phyloP scores from a whole-genome alignment of 768 basidiomycete genomes.

The Suillus plorans region DNA sequence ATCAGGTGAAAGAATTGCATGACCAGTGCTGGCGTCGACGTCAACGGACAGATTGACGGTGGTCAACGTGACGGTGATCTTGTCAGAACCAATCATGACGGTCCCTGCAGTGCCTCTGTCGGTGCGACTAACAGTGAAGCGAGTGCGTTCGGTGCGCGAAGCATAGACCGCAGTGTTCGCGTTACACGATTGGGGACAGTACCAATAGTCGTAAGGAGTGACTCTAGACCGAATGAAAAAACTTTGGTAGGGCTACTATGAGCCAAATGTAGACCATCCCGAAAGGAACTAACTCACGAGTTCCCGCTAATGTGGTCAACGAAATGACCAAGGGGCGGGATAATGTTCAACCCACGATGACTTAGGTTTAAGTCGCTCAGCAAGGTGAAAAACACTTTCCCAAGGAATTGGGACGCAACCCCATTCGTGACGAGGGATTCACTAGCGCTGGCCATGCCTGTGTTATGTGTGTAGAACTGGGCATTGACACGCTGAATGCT shows the following conservation, averaged over 20 bases:
- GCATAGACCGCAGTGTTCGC: no score
- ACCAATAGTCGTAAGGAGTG: no score
- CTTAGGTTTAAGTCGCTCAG: no score
- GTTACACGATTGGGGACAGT: no score
- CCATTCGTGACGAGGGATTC: background rate
- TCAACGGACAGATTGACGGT: background rate
- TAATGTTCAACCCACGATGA: background rate
- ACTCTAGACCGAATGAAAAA: no score
- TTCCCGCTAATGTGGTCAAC: background rate
- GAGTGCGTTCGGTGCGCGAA: no score
- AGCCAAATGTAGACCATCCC: background rate
- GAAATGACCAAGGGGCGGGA: background rate
- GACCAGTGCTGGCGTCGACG: background rate
- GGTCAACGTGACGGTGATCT: background rate
- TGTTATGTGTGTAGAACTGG: background rate
- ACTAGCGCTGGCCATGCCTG: accelerated
- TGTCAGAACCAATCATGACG: background rate
- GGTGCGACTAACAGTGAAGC: no score
- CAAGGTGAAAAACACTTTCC: background rate
- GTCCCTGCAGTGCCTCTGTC: no score
- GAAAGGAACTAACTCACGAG: background rate
- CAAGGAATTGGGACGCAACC: background rate
- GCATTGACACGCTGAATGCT: background rate
- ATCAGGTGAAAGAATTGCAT: background rate
- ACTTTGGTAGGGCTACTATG: background rate